Conservation (phyloP, 768 basidiomycete species). For the Amanita subjunquillea region DNA sequence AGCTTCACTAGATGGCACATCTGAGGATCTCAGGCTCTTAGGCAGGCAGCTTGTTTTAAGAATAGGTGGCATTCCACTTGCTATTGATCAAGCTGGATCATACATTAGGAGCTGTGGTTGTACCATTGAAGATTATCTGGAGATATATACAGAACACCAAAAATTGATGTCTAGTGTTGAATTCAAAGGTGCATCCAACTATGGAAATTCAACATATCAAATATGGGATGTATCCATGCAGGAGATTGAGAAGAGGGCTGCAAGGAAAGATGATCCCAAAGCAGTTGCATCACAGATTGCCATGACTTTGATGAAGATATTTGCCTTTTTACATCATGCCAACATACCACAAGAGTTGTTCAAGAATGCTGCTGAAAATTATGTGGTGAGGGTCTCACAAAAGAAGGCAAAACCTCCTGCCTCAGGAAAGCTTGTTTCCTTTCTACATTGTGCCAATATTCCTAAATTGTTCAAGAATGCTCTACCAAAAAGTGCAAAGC, state of each 20-base stretch:
- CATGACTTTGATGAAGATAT: neutral
- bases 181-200: neutral
- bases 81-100: conserved; percentile 10
- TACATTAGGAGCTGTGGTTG: neutral
- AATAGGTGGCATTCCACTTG: neutral
- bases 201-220: neutral
- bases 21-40: neutral
- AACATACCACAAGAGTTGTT: neutral
- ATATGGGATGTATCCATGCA: conserved; percentile 2
- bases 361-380: neutral
- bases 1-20: neutral
- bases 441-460: too few species aligned
- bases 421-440: neutral
- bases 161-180: neutral
- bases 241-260: neutral
- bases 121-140: neutral
- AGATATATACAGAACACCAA: neutral
- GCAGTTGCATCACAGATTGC: neutral
- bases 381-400: neutral
- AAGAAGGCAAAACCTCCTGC: neutral
- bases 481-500: too few species aligned
- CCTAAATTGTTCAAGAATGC: too few species aligned
- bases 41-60: neutral
- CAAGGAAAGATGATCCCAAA: neutral
- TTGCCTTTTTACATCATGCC: neutral